A percentile compares a stretch with the other conserved stretches of the same genome.
These are phyloP conservation scores for Boletus smithii DNA, from an alignment of 1,284 basidiomycete species.

Conservation along the genomic window DNA sequence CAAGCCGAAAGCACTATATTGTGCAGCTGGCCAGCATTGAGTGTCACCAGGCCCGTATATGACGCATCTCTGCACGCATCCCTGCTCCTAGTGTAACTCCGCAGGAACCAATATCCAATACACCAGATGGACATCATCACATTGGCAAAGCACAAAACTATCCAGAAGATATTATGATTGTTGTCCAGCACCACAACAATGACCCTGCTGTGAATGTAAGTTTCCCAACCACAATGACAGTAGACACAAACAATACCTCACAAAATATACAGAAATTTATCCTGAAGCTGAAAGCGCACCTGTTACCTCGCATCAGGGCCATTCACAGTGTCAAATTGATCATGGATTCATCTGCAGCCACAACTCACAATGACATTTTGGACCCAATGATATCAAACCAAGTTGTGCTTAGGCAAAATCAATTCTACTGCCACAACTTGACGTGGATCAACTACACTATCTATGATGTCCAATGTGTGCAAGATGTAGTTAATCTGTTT, in stretches of 20 bases:
- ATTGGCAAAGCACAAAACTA: constrained; percentile 17
- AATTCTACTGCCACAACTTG: background rate
- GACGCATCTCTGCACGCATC: background rate
- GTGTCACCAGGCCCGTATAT: constrained; percentile 4
- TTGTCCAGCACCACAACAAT: background rate
- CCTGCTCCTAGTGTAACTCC: no score
- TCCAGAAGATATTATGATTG: constrained; percentile 14
- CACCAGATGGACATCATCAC: constrained; percentile 10
- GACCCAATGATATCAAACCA: no score
- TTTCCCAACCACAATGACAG: no score
- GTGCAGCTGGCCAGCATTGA: constrained; percentile 8
- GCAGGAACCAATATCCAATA: background rate
- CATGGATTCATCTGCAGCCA: no score
- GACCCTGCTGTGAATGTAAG: no score
- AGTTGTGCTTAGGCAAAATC: no score
- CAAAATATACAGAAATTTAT: no score
- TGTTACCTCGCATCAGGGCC: no score
- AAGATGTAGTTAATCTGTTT: constrained; percentile 18
- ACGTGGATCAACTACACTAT: constrained; percentile 34
- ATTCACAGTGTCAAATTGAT: no score
- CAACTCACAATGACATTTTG: no score
- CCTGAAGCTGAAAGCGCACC: no score
- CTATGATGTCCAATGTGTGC: constrained; percentile 28
- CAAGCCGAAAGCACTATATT: constrained; percentile 6
- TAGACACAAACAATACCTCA: no score